Evolutionary conservation across 176 grass and related monocot species (phyloP).

Genomic region (Ananas comosus): DNA sequence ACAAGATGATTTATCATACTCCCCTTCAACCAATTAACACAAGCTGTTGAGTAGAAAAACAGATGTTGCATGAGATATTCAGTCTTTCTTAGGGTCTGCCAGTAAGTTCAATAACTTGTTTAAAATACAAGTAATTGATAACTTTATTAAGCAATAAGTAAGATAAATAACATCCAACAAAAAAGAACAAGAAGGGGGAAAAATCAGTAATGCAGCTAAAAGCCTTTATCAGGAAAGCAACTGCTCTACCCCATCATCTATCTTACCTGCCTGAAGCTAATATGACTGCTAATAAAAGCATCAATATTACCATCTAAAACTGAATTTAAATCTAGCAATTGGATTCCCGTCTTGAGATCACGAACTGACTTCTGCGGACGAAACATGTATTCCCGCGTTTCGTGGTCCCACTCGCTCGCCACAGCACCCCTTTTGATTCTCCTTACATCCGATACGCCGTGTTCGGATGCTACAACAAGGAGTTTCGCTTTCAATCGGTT

Average conservation of each 20-base stretch:
- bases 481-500: slow-evolving; percentile 83
- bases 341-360: slow-evolving; percentile 70
- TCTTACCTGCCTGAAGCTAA: slow-evolving; percentile 40
- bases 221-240: background rate
- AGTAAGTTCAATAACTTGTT: no score
- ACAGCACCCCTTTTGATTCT: slow-evolving; percentile 31
- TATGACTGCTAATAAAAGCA: slow-evolving; percentile 52
- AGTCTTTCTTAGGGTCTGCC: no score
- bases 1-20: no score
- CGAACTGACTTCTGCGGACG: slow-evolving; percentile 51
- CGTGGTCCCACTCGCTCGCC: slow-evolving; percentile 24
- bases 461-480: slow-evolving; percentile 43
- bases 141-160: no score
- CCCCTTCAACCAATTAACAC: no score
- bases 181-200: background rate
- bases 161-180: no score
- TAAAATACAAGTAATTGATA: no score
- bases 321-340: slow-evolving; percentile 49
- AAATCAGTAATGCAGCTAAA: background rate
- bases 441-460: slow-evolving; percentile 22
- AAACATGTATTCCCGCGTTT: slow-evolving; percentile 63
- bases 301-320: slow-evolving; percentile 72
- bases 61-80: no score
- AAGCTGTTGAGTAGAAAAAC: no score
- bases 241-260: background rate